Percentiles rank a stretch among this genome's conserved stretches.
Conservation (phyloP, 768 basidiomycete species). For the Amanita jacksonii region DNA sequence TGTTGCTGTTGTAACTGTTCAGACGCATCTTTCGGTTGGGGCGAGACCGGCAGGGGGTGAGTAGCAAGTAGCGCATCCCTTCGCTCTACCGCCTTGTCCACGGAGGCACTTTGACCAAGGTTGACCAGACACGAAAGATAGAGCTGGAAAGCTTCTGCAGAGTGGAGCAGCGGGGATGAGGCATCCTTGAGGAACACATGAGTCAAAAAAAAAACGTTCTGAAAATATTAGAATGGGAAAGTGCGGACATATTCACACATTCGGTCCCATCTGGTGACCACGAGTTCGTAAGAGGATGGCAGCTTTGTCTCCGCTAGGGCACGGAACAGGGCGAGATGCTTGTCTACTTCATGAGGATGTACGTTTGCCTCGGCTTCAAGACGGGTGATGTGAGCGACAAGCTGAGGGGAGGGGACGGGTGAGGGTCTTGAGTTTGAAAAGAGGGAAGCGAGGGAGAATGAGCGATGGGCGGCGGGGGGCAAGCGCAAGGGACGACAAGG, state of each 20-base stretch:
- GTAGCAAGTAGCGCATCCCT: conserved; percentile 53
- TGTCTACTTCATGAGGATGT: conserved; percentile 55
- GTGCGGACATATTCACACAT: conserved; percentile 69
- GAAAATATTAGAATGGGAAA: not conserved
- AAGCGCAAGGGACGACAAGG: not conserved
- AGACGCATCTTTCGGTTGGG: conserved; percentile 10
- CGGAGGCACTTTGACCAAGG: conserved; percentile 43
- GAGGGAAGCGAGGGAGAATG: conserved; percentile 33
- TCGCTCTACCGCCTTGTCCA: conserved; percentile 57
- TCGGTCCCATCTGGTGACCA: conserved; percentile 76
- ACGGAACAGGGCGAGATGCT: conserved; percentile 61
- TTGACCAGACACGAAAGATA: conserved; percentile 64
- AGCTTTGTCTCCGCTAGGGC: conserved; percentile 58
- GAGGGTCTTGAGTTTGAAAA: conserved; percentile 38
- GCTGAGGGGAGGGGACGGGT: conserved; percentile 46
- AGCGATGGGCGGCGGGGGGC: conserved; percentile 9
- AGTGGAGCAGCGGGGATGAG: conserved; percentile 57
- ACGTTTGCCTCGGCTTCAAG: conserved; percentile 75
- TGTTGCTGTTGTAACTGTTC: conserved; percentile 8
- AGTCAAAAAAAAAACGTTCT: conserved; percentile 11
- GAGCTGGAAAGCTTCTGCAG: conserved; percentile 64
- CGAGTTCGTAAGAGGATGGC: conserved; percentile 58
- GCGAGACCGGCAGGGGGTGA: conserved; percentile 14
- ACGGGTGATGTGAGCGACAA: conserved; percentile 61
- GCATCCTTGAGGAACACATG: conserved; percentile 39